These are phyloP conservation scores for Schizochytrium sp. DNA, from an alignment of 108 stramenopile species.

Conservation along the genomic window DNA sequence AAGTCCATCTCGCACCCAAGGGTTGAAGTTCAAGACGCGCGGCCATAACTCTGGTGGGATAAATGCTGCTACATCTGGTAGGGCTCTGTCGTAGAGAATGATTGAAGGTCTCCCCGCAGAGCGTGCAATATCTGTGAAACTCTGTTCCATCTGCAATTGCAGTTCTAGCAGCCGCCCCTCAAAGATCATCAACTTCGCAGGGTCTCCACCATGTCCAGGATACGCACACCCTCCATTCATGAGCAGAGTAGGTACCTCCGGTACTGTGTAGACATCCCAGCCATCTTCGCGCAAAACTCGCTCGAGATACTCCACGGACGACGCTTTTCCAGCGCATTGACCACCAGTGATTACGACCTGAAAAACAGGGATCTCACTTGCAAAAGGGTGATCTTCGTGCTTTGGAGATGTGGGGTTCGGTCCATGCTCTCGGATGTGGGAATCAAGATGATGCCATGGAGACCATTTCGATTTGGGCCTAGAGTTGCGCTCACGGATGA, in stretches of 20 bases:
- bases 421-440: not conserved
- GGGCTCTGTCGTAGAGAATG: constrained; percentile 64
- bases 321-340: constrained; percentile 65
- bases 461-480: constrained; percentile 30
- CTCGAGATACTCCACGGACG: constrained; percentile 48
- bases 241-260: constrained; percentile 61
- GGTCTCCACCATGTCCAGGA: constrained; percentile 63
- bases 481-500: not conserved
- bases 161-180: constrained; percentile 60
- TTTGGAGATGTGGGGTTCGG: not conserved
- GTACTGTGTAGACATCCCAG: constrained; percentile 61
- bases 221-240: constrained; percentile 64
- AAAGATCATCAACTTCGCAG: constrained; percentile 59
- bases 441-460: constrained; percentile 36
- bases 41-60: constrained; percentile 62
- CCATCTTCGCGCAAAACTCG: not conserved
- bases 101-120: constrained; percentile 1
- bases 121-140: constrained; percentile 54
- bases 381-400: not conserved
- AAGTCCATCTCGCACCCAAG: constrained; percentile 51
- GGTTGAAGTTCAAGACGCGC: constrained; percentile 52
- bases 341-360: constrained; percentile 62
- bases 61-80: constrained; percentile 65
- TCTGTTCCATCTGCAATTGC: constrained; percentile 69
- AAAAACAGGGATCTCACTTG: not conserved